Evolutionary conservation across 495 filamentous ascomycete genomes (phyloP).

Genomic region (Talaromyces proteolyticus): DNA sequence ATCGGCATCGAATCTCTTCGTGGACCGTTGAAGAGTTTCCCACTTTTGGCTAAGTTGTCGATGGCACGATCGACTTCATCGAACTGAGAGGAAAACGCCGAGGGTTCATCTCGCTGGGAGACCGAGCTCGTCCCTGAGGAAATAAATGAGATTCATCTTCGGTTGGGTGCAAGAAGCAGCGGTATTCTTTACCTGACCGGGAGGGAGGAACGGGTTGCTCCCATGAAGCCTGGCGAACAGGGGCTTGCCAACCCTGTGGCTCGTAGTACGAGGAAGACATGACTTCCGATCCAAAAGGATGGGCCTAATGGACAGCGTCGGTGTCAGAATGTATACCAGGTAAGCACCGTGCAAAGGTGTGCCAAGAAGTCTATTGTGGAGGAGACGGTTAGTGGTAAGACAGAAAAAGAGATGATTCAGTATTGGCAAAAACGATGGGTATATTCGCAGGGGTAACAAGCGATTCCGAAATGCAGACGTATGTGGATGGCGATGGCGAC

Average conservation of each 20-base stretch:
- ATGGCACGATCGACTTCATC: constrained; percentile 96
- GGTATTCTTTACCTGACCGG: constrained; percentile 63
- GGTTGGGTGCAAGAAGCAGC: constrained; percentile 1
- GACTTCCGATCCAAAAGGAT: background rate
- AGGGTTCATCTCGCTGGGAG: constrained; percentile 68
- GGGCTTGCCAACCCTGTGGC: constrained; percentile 71
- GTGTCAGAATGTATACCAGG: background rate
- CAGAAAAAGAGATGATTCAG: background rate
- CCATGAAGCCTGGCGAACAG: constrained; percentile 64
- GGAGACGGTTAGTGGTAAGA: background rate
- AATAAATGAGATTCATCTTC: constrained; percentile 5
- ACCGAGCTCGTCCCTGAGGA: constrained; percentile 67
- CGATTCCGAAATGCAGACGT: background rate
- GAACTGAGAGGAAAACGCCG: constrained; percentile 83
- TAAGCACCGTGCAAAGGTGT: background rate
- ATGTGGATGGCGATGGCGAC: constrained; percentile 2
- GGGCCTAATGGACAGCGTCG: background rate
- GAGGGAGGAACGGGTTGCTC: constrained; percentile 83
- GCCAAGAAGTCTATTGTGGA: background rate
- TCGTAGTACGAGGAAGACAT: constrained; percentile 64
- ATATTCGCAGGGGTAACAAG: background rate
- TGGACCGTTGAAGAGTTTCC: constrained; percentile 77
- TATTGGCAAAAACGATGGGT: background rate
- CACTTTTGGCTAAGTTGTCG: constrained; percentile 93
- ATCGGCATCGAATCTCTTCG: constrained; percentile 84